Conservation (phyloP, 2,329 filamentous ascomycete species). For the Aspergillus ustus region DNA sequence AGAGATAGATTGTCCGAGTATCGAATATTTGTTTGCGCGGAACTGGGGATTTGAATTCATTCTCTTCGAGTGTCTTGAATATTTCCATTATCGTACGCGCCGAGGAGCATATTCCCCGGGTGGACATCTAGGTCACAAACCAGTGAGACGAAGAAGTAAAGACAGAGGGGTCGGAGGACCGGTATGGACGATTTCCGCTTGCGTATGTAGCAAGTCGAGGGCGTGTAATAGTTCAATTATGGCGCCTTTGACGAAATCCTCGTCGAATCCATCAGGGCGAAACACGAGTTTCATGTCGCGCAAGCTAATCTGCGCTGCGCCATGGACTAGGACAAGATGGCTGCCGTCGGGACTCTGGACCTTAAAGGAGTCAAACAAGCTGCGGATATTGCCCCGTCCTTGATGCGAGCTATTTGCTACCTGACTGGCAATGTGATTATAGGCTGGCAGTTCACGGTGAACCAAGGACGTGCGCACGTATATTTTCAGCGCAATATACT, state of each 20-base stretch:
- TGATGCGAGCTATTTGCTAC: conserved; percentile 26
- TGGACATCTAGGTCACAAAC: conserved; percentile 37
- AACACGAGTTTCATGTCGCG: conserved; percentile 27
- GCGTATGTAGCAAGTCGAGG: conserved; percentile 37
- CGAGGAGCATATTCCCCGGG: conserved; percentile 39
- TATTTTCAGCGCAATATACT: conserved; percentile 31
- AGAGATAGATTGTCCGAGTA: conserved; percentile 38
- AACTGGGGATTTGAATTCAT: conserved; percentile 31
- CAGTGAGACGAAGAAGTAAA: not conserved
- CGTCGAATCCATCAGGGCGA: conserved; percentile 24
- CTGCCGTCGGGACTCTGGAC: conserved; percentile 30
- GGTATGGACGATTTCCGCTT: conserved; percentile 35
- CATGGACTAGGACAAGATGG: conserved; percentile 36
- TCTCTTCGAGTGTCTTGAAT: conserved; percentile 34
- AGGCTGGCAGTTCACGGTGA: conserved; percentile 34
- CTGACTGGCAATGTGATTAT: conserved; percentile 27
- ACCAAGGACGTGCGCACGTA: conserved; percentile 28
- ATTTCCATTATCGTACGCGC: conserved; percentile 32
- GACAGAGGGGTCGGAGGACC: conserved; percentile 21
- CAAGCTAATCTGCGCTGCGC: conserved; percentile 33
- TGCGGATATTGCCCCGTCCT: conserved; percentile 34
- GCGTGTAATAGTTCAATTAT: conserved; percentile 32
- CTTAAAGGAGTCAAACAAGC: conserved; percentile 37
- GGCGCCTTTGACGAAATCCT: conserved; percentile 26
- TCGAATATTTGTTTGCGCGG: conserved; percentile 46